Evolutionary conservation across 805 yeast genomes (phyloP).

Genomic region (Suhomyces prunicola): DNA sequence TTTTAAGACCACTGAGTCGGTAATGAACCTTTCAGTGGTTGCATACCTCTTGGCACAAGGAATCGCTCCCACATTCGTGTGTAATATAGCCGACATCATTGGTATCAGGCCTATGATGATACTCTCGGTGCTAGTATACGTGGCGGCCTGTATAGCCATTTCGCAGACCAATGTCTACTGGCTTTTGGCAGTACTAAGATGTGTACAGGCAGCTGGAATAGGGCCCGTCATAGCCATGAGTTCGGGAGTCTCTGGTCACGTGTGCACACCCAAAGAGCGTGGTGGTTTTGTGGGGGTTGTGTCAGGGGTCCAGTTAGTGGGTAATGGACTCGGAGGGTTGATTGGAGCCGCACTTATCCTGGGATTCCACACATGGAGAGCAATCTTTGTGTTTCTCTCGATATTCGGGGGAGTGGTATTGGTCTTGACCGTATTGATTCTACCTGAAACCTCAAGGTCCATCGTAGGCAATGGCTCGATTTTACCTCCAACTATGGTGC

Average conservation of each 20-base stretch:
- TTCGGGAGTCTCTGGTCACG: slow-evolving; percentile 73
- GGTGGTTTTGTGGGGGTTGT: slow-evolving; percentile 70
- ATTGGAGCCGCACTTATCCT: slow-evolving; percentile 47
- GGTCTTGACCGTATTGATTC: slow-evolving; percentile 12
- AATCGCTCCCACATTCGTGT: slow-evolving; percentile 64
- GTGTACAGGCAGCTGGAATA: slow-evolving; percentile 75
- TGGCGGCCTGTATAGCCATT: slow-evolving; percentile 63
- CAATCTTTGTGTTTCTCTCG: slow-evolving; percentile 73
- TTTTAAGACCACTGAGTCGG: slow-evolving; percentile 55
- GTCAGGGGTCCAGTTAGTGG: slow-evolving; percentile 63
- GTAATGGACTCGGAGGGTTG: slow-evolving; percentile 79
- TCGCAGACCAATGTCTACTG: slow-evolving; percentile 59
- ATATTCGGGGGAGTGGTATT: slow-evolving; percentile 55
- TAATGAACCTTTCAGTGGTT: slow-evolving; percentile 72
- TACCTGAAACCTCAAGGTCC: slow-evolving; percentile 76
- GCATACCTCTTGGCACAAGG: slow-evolving; percentile 78
- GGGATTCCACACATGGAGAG: slow-evolving; percentile 55
- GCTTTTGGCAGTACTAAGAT: slow-evolving; percentile 59
- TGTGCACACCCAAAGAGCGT: slow-evolving; percentile 61
- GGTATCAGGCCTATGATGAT: slow-evolving; percentile 74
- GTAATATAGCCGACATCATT: slow-evolving; percentile 61
- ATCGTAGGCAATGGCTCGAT: slow-evolving; percentile 77
- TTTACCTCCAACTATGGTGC: slow-evolving; percentile 41
- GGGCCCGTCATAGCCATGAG: slow-evolving; percentile 73
- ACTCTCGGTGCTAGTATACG: slow-evolving; percentile 50